Percentiles rank a stretch among this genome's conserved stretches.
Conservation (phyloP, 2,329 filamentous ascomycete species). For the Pestalotiopsis sp. region DNA sequence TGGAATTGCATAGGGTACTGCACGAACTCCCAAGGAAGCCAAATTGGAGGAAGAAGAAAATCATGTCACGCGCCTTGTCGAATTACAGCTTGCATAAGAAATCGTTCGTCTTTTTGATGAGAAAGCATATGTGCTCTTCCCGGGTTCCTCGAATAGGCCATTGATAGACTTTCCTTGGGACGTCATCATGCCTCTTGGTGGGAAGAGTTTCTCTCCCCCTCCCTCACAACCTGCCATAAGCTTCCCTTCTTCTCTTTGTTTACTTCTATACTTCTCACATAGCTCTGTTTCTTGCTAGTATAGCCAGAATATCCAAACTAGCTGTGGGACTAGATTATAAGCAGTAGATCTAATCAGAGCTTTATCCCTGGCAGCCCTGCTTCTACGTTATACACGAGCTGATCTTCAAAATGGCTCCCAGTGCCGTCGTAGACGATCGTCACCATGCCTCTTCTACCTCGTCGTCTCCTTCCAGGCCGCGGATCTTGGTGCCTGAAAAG, state of each 20-base stretch:
- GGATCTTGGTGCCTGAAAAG: constrained; percentile 76
- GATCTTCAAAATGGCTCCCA: not conserved
- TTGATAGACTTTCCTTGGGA: not conserved
- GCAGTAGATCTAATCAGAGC: not conserved
- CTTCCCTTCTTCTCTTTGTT: not conserved
- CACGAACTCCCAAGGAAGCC: not conserved
- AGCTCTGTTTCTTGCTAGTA: not conserved
- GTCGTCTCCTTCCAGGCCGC: constrained; percentile 18
- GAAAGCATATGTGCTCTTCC: too few relatives aligned
- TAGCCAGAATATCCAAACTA: too few relatives aligned
- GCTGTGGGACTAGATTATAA: not conserved
- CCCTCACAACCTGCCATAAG: not conserved
- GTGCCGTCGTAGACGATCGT: not conserved
- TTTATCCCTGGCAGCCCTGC: too few relatives aligned
- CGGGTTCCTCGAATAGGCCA: not conserved
- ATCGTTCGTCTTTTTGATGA: not conserved
- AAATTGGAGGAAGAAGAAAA: not conserved
- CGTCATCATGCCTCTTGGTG: not conserved
- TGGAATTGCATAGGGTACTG: too few relatives aligned
- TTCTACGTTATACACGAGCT: too few relatives aligned
- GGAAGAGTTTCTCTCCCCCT: not conserved
- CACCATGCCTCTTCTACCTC: not conserved
- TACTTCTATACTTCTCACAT: not conserved
- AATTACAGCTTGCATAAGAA: not conserved
- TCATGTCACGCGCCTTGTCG: not conserved